phyloP scores from a whole-genome alignment of 2,329 filamentous ascomycete genomes.

The Xylariomycetidae sp. region DNA sequence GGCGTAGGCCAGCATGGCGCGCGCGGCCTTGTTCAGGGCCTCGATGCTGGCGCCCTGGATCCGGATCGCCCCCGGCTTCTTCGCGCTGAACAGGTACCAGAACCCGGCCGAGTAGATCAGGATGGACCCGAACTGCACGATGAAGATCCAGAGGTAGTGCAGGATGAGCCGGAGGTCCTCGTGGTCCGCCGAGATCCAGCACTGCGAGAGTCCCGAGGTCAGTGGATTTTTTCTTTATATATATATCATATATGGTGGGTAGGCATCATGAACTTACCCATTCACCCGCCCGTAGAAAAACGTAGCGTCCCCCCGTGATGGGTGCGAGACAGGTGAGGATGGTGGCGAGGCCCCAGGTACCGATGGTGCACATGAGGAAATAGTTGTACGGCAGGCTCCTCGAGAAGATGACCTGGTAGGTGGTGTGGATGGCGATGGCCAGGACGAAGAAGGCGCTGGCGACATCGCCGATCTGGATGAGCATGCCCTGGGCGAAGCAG shows the following conservation, averaged over 20 bases:
- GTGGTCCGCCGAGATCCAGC: constrained; percentile 44
- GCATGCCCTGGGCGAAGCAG: constrained; percentile 49
- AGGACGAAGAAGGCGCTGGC: constrained; percentile 48
- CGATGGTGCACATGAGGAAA: constrained; percentile 33
- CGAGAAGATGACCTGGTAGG: constrained; percentile 41
- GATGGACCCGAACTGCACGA: constrained; percentile 45
- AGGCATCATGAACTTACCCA: no score
- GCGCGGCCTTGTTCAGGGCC: constrained; percentile 31
- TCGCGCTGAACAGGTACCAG: constrained; percentile 21
- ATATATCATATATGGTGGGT: no score
- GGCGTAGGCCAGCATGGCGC: constrained; percentile 46
- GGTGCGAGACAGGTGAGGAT: constrained; percentile 39
- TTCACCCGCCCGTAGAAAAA: constrained; percentile 44
- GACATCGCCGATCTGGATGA: constrained; percentile 49
- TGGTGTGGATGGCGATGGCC: constrained; percentile 48
- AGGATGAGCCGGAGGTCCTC: constrained; percentile 40
- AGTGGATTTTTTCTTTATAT: no score
- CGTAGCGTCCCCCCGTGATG: constrained; percentile 32
- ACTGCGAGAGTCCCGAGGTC: no score
- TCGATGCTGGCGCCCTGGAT: constrained; percentile 13
- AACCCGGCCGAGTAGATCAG: constrained; percentile 38
- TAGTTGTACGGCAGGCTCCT: constrained; percentile 31
- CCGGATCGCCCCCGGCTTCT: constrained; percentile 7
- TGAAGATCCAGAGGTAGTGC: constrained; percentile 51
- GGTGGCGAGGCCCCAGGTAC: constrained; percentile 37